Conservation (phyloP, 2,329 filamentous ascomycete genomes). For the Proliferodiscus dingleyae region DNA sequence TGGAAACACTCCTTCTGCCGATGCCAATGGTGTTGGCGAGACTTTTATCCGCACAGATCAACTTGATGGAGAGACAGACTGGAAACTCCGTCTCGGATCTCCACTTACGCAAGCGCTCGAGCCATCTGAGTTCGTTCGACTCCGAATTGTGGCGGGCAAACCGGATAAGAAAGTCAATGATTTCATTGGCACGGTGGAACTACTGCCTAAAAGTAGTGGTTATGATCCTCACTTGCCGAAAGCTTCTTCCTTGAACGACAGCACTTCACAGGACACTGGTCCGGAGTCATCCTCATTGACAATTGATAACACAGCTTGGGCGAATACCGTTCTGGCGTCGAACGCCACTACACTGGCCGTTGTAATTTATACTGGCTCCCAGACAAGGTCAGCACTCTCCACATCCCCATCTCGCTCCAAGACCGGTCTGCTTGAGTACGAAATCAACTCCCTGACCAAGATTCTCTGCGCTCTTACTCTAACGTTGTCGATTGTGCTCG, state of each 20-base stretch:
- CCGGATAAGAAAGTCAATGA: constrained; percentile 94
- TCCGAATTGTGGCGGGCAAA: constrained; percentile 75
- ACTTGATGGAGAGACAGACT: constrained; percentile 95
- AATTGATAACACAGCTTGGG: constrained; percentile 98
- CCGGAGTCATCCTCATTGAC: constrained; percentile 64
- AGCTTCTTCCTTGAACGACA: constrained; percentile 17
- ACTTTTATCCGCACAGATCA: constrained; percentile 98
- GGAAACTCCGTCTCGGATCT: constrained; percentile 90
- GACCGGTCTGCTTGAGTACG: constrained; percentile 85
- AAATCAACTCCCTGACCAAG: constrained; percentile 96
- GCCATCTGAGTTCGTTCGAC: constrained; percentile 63
- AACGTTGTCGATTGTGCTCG: constrained; percentile 78
- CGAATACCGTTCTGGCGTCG: constrained; percentile 93
- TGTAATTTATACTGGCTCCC: constrained; percentile 89
- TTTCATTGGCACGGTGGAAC: constrained; percentile 83
- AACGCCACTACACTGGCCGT: constrained; percentile 84
- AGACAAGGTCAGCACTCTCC: constrained; percentile 89
- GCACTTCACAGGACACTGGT: constrained; percentile 33
- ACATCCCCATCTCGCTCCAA: constrained; percentile 91
- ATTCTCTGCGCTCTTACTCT: constrained; percentile 89
- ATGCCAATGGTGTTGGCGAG: constrained; percentile 54
- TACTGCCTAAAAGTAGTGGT: constrained; percentile 53
- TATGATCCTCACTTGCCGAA: constrained; percentile 40
- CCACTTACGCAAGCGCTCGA: constrained; percentile 77
- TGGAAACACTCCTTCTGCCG: constrained; percentile 26